Evolutionary conservation across 208 protist species (phyloP), one percentile per base, ranked within the genome.

Genomic region (Trypanosoma cruzi): DNA sequence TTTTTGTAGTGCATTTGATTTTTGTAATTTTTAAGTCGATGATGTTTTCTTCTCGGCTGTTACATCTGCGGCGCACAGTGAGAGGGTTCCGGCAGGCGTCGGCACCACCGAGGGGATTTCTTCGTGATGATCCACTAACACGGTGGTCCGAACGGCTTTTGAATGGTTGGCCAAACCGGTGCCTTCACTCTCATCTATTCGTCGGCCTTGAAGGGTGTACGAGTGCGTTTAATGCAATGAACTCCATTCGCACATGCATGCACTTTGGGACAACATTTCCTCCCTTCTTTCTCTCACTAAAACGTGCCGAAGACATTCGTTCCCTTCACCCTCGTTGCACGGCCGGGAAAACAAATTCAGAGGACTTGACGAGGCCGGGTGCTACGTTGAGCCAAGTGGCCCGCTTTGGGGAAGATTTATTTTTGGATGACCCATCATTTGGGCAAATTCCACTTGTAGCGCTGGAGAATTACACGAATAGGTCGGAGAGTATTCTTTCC

Each of bases 221-320:
- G 37, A 83, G 77, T 49, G 92, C 88, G 6, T 95, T 97, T 75
- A 97, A 97, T 67, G 89, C 89, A 6, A 90, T 88, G 24, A 93
- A 93, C 65, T 75, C 86, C 14, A 87, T 97, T 28, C 85, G 92
- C 20, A 94, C 88, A 14, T 91, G 82, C 46, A 70, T 85, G 18
- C 88, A 82, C 75, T 97, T 95, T 67, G 79, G 79, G 32, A 93
- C 84, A 4, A 49, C 44, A 3, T 37, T 53, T 0, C 89, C 92
- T 10, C 89, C 89, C 4, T 80, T 50, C 8, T 93, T 94, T 76
- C 65, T 95, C 16, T 79, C 74, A 11, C 67, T 88, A 3, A 16
- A 2, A 0, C 57, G 71, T 22, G 85, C 75, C 72, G 44, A 54
- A 2, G 77, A 81, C n/a, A 91, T 97, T 57, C 76, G 84, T 32